Conservation (phyloP, 75 land plant species). For the Isoetes taiwanensis region DNA sequence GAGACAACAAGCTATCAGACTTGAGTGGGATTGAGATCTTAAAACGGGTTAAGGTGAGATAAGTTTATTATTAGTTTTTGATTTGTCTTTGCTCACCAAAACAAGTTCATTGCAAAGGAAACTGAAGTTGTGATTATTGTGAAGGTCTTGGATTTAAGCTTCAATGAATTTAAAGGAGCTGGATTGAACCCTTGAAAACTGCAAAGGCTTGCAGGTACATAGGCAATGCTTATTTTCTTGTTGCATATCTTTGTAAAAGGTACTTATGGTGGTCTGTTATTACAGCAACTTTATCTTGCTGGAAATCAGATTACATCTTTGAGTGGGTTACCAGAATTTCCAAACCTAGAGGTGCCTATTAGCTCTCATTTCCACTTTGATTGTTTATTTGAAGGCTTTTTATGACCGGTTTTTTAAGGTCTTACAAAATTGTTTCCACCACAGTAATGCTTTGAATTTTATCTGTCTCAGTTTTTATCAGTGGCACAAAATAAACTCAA, state of each 20-base stretch:
- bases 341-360: slow-evolving; percentile 72
- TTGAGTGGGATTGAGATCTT: slow-evolving; percentile 79
- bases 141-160: slow-evolving; percentile 92
- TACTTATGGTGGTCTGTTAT: neutral
- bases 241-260: neutral
- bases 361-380: neutral
- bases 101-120: neutral
- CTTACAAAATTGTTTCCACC: neutral
- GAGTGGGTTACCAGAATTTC: slow-evolving; percentile 69
- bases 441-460: neutral
- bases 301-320: slow-evolving; percentile 92
- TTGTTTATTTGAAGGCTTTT: neutral
- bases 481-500: slow-evolving; percentile 92
- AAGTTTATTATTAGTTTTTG: neutral
- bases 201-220: slow-evolving; percentile 65
- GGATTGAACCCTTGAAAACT: slow-evolving; percentile 89
- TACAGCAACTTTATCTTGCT: slow-evolving; percentile 90
- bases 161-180: slow-evolving; percentile 85
- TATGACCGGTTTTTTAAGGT: neutral
- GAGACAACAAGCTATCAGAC: slow-evolving; percentile 81
- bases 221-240: neutral
- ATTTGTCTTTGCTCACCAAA: neutral
- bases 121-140: neutral
- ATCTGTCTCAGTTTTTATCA: slow-evolving; percentile 54
- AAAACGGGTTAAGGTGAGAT: slow-evolving; percentile 68